Base-by-base conservation (phyloP, 495 filamentous ascomycete genomes). In the Penicillium lividum region DNA sequence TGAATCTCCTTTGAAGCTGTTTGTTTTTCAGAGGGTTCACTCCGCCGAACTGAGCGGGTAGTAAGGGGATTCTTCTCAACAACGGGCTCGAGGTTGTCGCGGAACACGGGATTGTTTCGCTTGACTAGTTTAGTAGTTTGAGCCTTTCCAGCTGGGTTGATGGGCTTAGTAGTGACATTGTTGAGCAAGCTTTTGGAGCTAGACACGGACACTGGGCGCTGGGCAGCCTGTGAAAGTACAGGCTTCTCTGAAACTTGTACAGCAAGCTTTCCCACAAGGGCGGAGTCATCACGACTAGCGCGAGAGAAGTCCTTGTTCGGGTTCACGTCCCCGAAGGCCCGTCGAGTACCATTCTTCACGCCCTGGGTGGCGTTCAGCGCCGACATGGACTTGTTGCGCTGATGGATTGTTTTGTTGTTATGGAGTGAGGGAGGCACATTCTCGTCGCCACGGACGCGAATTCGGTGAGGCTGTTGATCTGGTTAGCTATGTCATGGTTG, bases 311-410 rank as follows among this genome's bases (percentile, higher is more conserved):
- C 87, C 30, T 76, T 70, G 15, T 80, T 88, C 68, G 91, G 92
- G 80, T 86, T 93, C 36, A 92, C 79, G 67, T 97, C 92, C 15
- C 82, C 88, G 71, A 94, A 91, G 15, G 84, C 86, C 58, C 91
- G 84, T 75, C 91, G 91, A 27, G 86, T 77, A 42, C 80, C 83
- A 51, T 83, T 83, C 71, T 89, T 93, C 30, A 80, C 81, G 51
- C 79, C 82, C 47, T 83, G 76, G 15, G 80, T 61, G 59, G 77
- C 74, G 46, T 81, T 84, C 46, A 92, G 73, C 45, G 86, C 88
- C 22, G 89, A 81, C 8, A 84, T 87, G 0, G 91, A 94, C 72
- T 93, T 96, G 76, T 91, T 88, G 28, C 86, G 87, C 65, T 93
- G 87, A 62, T 92, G 90, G 55, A 89, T 72, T 29, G 82, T 71